Conservation (phyloP, 2,329 filamentous ascomycete genomes). For the Penicillium sp. region DNA sequence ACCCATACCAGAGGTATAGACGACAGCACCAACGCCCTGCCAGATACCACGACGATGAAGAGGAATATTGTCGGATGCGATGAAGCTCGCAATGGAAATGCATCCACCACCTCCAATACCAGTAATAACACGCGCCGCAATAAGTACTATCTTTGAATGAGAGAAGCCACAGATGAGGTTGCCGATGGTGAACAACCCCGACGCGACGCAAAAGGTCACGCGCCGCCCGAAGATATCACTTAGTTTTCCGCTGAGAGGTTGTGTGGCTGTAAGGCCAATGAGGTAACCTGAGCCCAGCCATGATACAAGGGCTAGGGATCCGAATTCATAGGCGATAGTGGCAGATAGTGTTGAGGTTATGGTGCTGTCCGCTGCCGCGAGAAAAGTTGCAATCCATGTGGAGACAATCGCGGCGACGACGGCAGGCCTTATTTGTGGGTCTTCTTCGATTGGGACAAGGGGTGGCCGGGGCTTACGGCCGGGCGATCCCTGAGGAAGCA, state of each 20-base stretch:
- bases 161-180: constrained; percentile 14
- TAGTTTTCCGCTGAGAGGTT: constrained; percentile 14
- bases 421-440: neutral
- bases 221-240: constrained; percentile 19
- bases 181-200: constrained; percentile 12
- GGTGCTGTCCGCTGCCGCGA: constrained; percentile 17
- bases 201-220: constrained; percentile 10
- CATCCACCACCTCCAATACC: constrained; percentile 17
- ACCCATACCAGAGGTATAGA: constrained; percentile 13
- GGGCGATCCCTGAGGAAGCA: neutral
- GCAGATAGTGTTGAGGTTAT: constrained; percentile 16
- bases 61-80: constrained; percentile 16
- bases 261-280: constrained; percentile 13
- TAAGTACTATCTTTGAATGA: constrained; percentile 1
- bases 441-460: neutral
- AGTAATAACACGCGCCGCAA: constrained; percentile 9
- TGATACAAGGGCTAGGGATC: constrained; percentile 13
- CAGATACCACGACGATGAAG: constrained; percentile 9
- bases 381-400: constrained; percentile 17
- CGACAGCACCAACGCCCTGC: constrained; percentile 10
- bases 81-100: constrained; percentile 17
- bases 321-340: constrained; percentile 13
- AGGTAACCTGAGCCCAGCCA: constrained; percentile 18
- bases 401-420: constrained; percentile 10
- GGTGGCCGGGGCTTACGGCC: neutral